Base-by-base conservation (phyloP, 495 filamentous ascomycete species). In the Hypoxylon crocopeplum region DNA sequence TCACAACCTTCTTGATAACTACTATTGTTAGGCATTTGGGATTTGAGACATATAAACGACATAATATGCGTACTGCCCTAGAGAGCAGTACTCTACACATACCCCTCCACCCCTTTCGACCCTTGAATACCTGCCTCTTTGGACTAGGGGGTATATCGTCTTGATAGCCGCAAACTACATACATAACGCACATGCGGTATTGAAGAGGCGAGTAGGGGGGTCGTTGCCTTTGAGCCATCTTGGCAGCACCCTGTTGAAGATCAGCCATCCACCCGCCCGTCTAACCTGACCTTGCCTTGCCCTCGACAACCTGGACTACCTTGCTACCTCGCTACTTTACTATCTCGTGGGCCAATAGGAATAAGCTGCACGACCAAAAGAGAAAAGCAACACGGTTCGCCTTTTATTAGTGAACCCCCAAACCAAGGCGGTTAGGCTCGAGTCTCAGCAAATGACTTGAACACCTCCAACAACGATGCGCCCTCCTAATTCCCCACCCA, bases 371-470 rank as follows among this genome's bases (percentile, higher is more conserved):
- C n/a, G 30, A 39, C 45, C 38, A 37, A 48, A 54, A 34, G 32
- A 21, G 38, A 50, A 58, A 45, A 51, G 54, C 41, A 53, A 54
- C 50, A 40, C 21, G 33, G 46, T 33, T 51, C 46, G 12, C 46
- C 37, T 27, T 24, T 38, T 17, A 38, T n/a, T 5, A 56, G 59
- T 62, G 51, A 59, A 56, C 49, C 55, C 54, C 54, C 59, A 57
- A 54, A 58, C 61, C 20, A 64, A 54, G 50, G 50, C 55, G 49
- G 49, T 64, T 64, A 64, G 61, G 55, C 61, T 64, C 47, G 42
- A 63, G 51, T 57, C 42, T 59, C 34, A 56, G 45, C 61, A 64
- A 59, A 59, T 64, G 61, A 64, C 61, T 59, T 64, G 45, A 59
- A 24, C 38, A 54, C 44, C 45, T 54, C 49, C 44, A 59, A 55